Evolutionary conservation across 208 protist genomes (phyloP), one percentile per base, ranked within the genome.

Genomic region (Porcisia hertigi): DNA sequence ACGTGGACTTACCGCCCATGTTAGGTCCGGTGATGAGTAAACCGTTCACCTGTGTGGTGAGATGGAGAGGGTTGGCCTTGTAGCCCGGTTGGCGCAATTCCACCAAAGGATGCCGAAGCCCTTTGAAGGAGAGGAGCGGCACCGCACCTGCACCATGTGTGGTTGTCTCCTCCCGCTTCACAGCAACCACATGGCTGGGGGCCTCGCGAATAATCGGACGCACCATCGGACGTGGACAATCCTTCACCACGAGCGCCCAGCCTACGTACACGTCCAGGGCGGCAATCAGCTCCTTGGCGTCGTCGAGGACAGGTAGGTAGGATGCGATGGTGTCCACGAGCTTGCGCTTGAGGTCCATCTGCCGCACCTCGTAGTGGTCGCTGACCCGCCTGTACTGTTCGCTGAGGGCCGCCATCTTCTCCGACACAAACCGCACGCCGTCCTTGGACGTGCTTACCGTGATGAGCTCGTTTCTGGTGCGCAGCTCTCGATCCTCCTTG

Each of bases 1-100:
- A 99, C 1, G 99, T 99, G 0, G 96, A 99, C 86, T 99, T 99
- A 59, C 99, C 99, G 64, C 99, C 99, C 98, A 99, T 98, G 83
- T 98, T 98, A 23, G 94, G 94, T 8, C 97, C 97, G 7, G 97
- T 98, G 55, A 98, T 95, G 65, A 98, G 86, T 7, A 96, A 65
- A 0, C 66, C 86, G 71, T 95, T 98, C 45, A 77, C 88, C 70
- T 76, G 88, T 36, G 79, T 92, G 80, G 76, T 99, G 23, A 94
- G 92, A 83, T 58, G 82, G 5, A 96, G 70, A 4, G 90, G 89
- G 83, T 96, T 97, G n/a, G 90, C 86, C 55, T 87, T 85, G 79
- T 86, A 97, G 73, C 83, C 80, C 8, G 90, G 86, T 70, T 89
- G 92, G 25, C 94, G 94, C 57, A 94, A 76, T 80, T 98, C 92